Evolutionary conservation across 768 basidiomycete species (phyloP).

Genomic region (Boletus coccyginus): DNA sequence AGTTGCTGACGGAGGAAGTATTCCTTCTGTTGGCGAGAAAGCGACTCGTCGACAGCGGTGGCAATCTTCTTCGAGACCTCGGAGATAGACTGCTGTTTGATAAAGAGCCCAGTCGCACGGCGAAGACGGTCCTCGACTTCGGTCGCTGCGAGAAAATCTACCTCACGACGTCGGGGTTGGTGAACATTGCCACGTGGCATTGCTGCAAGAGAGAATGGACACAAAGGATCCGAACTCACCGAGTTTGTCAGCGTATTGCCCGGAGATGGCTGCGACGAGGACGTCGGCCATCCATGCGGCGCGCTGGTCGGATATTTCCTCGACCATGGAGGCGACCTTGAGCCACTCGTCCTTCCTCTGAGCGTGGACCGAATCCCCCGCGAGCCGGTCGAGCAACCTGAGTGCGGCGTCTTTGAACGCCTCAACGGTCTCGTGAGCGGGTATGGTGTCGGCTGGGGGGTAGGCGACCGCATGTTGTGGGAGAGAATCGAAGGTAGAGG

Average conservation of each 20-base stretch:
- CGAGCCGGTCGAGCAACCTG: slow-evolving; percentile 63
- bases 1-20: slow-evolving; percentile 84
- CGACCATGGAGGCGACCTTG: slow-evolving; percentile 69
- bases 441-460: slow-evolving; percentile 39
- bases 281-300: slow-evolving; percentile 79
- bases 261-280: slow-evolving; percentile 53
- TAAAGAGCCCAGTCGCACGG: slow-evolving; percentile 66
- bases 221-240: slow-evolving; percentile 40
- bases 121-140: slow-evolving; percentile 61
- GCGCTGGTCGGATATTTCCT: slow-evolving; percentile 62
- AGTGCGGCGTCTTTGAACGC: slow-evolving; percentile 70
- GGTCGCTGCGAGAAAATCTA: slow-evolving; percentile 60
- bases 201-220: background rate
- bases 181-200: background rate
- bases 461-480: slow-evolving; percentile 47
- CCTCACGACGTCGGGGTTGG: background rate
- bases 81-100: slow-evolving; percentile 73
- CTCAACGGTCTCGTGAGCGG: slow-evolving; percentile 53
- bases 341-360: slow-evolving; percentile 62
- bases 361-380: slow-evolving; percentile 39
- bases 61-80: slow-evolving; percentile 83
- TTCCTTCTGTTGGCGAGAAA: slow-evolving; percentile 88
- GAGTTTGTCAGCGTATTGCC: slow-evolving; percentile 69
- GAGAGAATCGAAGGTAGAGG: slow-evolving; percentile 31
- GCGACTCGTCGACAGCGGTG: slow-evolving; percentile 73